Percentiles rank a stretch among this genome's conserved stretches.
phyloP scores from a whole-genome alignment of 306 rosid genomes.

The Ammopiptanthus mongolicus region DNA sequence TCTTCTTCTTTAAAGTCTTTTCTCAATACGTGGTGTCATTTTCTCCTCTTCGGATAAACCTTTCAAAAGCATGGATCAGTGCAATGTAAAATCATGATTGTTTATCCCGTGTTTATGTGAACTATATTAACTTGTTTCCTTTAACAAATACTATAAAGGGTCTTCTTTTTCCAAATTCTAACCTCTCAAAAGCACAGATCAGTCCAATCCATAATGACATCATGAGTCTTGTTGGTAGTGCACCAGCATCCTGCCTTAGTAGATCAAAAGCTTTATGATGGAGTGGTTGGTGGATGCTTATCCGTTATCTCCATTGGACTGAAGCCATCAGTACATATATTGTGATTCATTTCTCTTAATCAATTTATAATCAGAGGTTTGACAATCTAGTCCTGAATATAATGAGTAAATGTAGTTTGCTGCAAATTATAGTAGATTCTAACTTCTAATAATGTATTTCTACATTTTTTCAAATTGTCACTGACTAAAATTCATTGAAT shows the following conservation, averaged over 20 bases:
- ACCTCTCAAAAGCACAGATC: no score
- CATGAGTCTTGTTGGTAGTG: no score
- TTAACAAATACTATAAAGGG: background rate
- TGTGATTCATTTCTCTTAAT: background rate
- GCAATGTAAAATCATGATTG: background rate
- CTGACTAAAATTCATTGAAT: no score
- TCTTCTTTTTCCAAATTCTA: no score
- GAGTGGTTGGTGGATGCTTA: background rate
- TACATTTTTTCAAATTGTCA: background rate
- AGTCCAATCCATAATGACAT: no score
- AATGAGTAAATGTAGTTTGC: background rate
- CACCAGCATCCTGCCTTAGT: no score
- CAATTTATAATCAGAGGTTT: background rate
- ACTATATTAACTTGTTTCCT: background rate
- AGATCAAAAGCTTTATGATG: background rate
- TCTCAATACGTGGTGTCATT: background rate
- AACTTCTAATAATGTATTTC: no score
- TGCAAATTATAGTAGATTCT: background rate
- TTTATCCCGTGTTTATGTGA: background rate
- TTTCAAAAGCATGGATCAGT: background rate
- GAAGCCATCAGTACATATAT: background rate
- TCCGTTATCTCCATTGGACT: background rate
- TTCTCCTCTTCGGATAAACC: background rate
- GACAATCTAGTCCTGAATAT: background rate
- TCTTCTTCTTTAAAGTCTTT: background rate